phyloP scores from a whole-genome alignment of 2,329 filamentous ascomycete genomes.

The Aspergillus pseudoglaucus region DNA sequence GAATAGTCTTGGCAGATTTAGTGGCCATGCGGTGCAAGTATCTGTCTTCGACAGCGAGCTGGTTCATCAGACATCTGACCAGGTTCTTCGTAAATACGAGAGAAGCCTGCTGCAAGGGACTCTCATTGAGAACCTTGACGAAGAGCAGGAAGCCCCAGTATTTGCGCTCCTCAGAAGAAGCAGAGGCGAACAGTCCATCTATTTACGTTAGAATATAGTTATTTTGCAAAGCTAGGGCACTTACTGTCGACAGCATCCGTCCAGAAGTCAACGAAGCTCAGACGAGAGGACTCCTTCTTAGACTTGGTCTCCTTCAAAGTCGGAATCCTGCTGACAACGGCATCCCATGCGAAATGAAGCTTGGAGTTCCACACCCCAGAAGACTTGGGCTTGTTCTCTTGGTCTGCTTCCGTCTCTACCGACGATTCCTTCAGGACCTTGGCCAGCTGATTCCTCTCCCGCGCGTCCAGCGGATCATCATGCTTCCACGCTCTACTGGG shows the following conservation, averaged over 20 bases:
- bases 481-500: constrained; percentile 66
- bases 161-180: constrained; percentile 80
- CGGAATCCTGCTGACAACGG: constrained; percentile 55
- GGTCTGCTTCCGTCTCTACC: constrained; percentile 22
- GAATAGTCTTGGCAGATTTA: constrained; percentile 66
- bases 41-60: constrained; percentile 68
- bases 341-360: constrained; percentile 80
- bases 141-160: constrained; percentile 88
- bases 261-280: constrained; percentile 72
- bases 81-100: constrained; percentile 76
- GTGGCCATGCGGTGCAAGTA: constrained; percentile 74
- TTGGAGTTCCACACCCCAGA: constrained; percentile 73
- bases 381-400: constrained; percentile 24
- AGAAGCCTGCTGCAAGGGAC: constrained; percentile 45
- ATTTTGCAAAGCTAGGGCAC: constrained; percentile 24
- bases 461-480: constrained; percentile 63
- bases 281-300: constrained; percentile 30
- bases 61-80: constrained; percentile 74
- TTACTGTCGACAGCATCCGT: constrained; percentile 75
- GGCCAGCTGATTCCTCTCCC: constrained; percentile 62
- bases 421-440: constrained; percentile 68
- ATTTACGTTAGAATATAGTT: constrained; percentile 7
- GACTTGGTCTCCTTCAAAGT: constrained; percentile 22
- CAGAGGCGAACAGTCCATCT: constrained; percentile 78
- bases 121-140: constrained; percentile 60